These are phyloP conservation scores for Apiospora arundinis DNA, from an alignment of 2,329 filamentous ascomycete genomes.

Conservation along the genomic window DNA sequence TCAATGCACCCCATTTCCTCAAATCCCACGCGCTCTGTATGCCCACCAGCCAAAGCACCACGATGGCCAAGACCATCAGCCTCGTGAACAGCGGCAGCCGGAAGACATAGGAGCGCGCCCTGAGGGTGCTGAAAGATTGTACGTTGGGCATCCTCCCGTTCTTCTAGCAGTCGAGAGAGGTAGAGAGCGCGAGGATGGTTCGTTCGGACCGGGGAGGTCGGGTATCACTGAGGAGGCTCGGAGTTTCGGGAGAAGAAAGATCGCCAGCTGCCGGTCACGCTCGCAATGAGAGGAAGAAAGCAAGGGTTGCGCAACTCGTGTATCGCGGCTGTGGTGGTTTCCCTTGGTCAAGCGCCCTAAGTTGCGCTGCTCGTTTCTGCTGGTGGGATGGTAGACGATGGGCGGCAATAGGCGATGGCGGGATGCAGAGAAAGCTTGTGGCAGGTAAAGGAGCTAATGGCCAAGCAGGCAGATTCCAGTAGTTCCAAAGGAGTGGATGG, in stretches of 20 bases:
- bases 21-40: slow-evolving; percentile 76
- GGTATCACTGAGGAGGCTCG: not conserved
- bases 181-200: not conserved
- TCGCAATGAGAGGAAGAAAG: not conserved
- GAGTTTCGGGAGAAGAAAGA: slow-evolving; percentile 2
- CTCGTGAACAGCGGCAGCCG: slow-evolving; percentile 90
- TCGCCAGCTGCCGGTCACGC: not conserved
- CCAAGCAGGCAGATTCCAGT: not conserved
- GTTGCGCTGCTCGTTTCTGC: not conserved
- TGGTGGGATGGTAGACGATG: not conserved
- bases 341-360: not conserved
- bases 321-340: not conserved
- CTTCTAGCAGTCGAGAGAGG: not conserved
- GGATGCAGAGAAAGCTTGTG: slow-evolving; percentile 10
- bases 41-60: slow-evolving; percentile 72
- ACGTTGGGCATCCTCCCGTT: slow-evolving; percentile 39
- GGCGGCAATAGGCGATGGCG: not conserved
- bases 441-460: slow-evolving; percentile 15
- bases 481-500: slow-evolving; percentile 6
- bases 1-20: slow-evolving; percentile 77
- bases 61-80: slow-evolving; percentile 68
- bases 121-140: slow-evolving; percentile 70
- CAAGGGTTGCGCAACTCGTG: not conserved
- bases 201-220: not conserved
- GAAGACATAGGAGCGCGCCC: slow-evolving; percentile 80